Percentiles rank a stretch among this genome's conserved stretches.
phyloP scores from a whole-genome alignment of 2,329 filamentous ascomycete genomes.

The Paecilomyces dactylethromorphus region DNA sequence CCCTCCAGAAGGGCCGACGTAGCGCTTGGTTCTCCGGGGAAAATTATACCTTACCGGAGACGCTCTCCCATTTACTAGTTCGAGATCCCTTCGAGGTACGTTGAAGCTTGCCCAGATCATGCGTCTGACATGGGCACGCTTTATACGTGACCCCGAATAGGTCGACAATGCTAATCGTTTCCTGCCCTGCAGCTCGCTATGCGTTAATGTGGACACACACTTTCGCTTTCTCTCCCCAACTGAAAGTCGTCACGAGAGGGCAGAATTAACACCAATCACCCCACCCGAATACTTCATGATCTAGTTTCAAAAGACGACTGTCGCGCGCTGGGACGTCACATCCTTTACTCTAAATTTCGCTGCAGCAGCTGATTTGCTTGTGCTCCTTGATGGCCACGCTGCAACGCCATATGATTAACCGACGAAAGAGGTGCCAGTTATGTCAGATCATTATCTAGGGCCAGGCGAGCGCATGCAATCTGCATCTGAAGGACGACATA shows the following conservation, averaged over 20 bases:
- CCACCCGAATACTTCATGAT: neutral
- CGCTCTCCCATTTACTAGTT: neutral
- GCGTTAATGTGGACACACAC: neutral
- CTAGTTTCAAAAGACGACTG: neutral
- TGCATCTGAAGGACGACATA: conserved; percentile 15
- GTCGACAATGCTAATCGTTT: neutral
- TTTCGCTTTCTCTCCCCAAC: neutral
- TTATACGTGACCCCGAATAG: neutral
- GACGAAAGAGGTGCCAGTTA: conserved; percentile 11
- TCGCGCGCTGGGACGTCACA: neutral
- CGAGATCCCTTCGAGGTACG: neutral
- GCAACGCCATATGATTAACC: neutral
- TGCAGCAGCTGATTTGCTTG: neutral
- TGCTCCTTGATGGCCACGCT: neutral
- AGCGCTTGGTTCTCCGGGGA: neutral
- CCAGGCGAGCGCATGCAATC: conserved; percentile 35
- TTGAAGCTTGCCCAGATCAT: neutral
- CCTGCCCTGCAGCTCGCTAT: neutral
- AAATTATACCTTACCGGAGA: neutral
- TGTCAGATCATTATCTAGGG: conserved; percentile 33
- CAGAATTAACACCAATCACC: neutral
- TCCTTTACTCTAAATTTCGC: neutral
- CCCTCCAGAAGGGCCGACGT: neutral
- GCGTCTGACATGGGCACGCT: neutral
- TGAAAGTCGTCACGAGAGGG: neutral